Evolutionary conservation across 2,329 filamentous ascomycete species (phyloP).

Genomic region (Epichloe coenophiala): DNA sequence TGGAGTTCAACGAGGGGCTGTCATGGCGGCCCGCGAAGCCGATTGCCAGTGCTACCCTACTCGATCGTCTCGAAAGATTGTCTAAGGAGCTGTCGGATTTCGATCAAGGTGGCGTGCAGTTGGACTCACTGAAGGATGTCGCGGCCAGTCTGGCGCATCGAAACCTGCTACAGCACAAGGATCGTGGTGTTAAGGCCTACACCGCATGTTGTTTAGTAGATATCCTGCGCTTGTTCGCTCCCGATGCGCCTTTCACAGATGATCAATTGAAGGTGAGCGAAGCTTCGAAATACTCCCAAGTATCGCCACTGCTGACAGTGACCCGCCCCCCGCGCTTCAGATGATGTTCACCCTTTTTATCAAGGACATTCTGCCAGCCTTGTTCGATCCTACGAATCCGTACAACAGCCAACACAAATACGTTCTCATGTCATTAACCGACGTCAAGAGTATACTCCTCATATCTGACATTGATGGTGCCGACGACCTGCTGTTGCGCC

Average conservation of each 20-base stretch:
- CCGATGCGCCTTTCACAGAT: slow-evolving; percentile 84
- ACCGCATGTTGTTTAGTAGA: slow-evolving; percentile 83
- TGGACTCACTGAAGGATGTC: slow-evolving; percentile 70
- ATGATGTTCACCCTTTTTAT: slow-evolving; percentile 90
- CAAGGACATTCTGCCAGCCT: slow-evolving; percentile 66
- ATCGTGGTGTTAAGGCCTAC: slow-evolving; percentile 84
- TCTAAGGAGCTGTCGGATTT: slow-evolving; percentile 72
- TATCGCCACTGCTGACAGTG: slow-evolving; percentile 6
- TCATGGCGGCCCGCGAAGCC: slow-evolving; percentile 87
- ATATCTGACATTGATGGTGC: slow-evolving; percentile 76
- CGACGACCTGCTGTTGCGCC: slow-evolving; percentile 62
- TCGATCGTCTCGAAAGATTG: slow-evolving; percentile 67
- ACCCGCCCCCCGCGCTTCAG: slow-evolving; percentile 27
- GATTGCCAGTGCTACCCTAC: slow-evolving; percentile 69
- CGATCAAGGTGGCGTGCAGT: slow-evolving; percentile 75
- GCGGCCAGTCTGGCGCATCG: slow-evolving; percentile 73
- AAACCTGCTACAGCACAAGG: slow-evolving; percentile 79
- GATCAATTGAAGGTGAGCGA: slow-evolving; percentile 72
- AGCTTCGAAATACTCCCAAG: slow-evolving; percentile 7
- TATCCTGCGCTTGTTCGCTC: slow-evolving; percentile 82
- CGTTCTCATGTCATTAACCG: slow-evolving; percentile 74
- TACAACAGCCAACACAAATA: slow-evolving; percentile 93
- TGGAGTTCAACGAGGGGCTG: slow-evolving; percentile 74
- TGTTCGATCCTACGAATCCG: slow-evolving; percentile 74
- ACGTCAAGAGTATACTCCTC: slow-evolving; percentile 88